Conservation (phyloP, 768 basidiomycete species). For the Auriculariales sp. region DNA sequence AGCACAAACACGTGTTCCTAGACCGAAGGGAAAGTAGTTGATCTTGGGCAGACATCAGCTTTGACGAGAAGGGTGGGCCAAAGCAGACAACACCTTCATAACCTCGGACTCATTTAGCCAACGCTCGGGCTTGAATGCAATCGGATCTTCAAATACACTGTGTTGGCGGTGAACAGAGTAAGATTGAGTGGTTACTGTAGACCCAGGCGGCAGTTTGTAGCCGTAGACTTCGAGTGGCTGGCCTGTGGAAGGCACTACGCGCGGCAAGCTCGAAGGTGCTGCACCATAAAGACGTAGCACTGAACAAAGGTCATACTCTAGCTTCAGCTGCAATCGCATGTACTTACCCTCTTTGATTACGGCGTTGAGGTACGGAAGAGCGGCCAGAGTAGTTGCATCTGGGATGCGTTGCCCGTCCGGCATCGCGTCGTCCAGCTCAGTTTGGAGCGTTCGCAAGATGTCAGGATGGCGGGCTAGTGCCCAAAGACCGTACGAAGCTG, state of each 20-base stretch:
- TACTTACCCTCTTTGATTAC: slow-evolving; percentile 40
- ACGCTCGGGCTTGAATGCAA: slow-evolving; percentile 67
- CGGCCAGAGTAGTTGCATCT: slow-evolving; percentile 42
- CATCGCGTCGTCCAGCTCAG: slow-evolving; percentile 38
- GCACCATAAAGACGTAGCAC: slow-evolving; percentile 61
- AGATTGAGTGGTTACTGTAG: slow-evolving; percentile 63
- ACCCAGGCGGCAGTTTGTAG: slow-evolving; percentile 65
- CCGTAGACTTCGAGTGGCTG: slow-evolving; percentile 70
- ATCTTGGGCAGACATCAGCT: too few species aligned
- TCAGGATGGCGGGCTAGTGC: slow-evolving; percentile 62
- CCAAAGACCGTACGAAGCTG: slow-evolving; percentile 65
- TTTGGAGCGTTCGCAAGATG: slow-evolving; percentile 51
- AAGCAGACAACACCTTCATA: slow-evolving; percentile 12
- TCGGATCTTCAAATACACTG: slow-evolving; percentile 55
- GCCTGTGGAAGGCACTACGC: slow-evolving; percentile 50
- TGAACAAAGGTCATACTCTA: slow-evolving; percentile 17
- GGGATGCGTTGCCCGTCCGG: slow-evolving; percentile 32
- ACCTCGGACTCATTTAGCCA: slow-evolving; percentile 39
- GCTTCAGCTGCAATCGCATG: too few species aligned
- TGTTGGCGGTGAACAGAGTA: slow-evolving; percentile 77
- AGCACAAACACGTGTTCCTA: slow-evolving; percentile 57
- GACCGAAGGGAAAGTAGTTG: slow-evolving; percentile 58
- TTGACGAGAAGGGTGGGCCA: too few species aligned
- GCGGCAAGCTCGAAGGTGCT: slow-evolving; percentile 59
- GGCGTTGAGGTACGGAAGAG: slow-evolving; percentile 30